Conservation (phyloP, 306 rosid species). For the Glycyrrhiza uralensis region DNA sequence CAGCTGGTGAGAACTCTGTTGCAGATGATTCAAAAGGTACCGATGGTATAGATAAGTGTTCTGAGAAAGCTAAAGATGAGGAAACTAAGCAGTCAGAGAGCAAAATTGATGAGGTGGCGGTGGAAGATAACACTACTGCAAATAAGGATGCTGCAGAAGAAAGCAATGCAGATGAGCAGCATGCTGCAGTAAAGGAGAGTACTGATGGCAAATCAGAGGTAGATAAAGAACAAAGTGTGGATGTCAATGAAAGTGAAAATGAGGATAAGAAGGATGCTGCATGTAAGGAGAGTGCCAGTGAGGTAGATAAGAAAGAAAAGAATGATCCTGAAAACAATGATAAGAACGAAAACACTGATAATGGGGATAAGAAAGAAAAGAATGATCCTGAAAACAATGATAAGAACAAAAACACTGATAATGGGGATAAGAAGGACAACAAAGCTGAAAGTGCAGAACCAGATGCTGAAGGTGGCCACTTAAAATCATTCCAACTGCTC, state of each 20-base stretch:
- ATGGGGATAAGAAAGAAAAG: conserved; percentile 41
- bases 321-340: too few species aligned
- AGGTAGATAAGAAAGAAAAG: conserved; percentile 31
- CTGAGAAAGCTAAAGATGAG: conserved; percentile 32
- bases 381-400: conserved; percentile 24
- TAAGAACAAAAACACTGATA: conserved; percentile 11
- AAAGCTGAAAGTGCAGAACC: conserved; percentile 44
- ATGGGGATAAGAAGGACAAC: conserved; percentile 38
- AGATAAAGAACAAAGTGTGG: conserved; percentile 18
- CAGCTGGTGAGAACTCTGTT: conserved; percentile 28
- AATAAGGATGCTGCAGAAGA: conserved; percentile 25
- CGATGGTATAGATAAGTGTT: conserved; percentile 14
- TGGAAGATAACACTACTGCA: conserved; percentile 32
- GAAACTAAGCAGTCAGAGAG: conserved; percentile 36
- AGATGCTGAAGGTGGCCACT: conserved; percentile 46
- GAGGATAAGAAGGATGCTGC: conserved; percentile 21
- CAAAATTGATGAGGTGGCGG: conserved; percentile 31
- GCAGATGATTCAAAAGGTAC: conserved; percentile 33
- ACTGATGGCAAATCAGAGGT: neutral
- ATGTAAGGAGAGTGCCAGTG: conserved; percentile 26
- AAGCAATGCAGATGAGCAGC: conserved; percentile 24
- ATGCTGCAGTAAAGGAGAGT: conserved; percentile 23
- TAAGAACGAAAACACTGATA: conserved; percentile 12
- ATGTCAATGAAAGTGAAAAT: conserved; percentile 13
- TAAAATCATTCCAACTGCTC: conserved; percentile 78